Conservation (phyloP, 2,329 filamentous ascomycete genomes). For the Dendrostoma leiphaemia region DNA sequence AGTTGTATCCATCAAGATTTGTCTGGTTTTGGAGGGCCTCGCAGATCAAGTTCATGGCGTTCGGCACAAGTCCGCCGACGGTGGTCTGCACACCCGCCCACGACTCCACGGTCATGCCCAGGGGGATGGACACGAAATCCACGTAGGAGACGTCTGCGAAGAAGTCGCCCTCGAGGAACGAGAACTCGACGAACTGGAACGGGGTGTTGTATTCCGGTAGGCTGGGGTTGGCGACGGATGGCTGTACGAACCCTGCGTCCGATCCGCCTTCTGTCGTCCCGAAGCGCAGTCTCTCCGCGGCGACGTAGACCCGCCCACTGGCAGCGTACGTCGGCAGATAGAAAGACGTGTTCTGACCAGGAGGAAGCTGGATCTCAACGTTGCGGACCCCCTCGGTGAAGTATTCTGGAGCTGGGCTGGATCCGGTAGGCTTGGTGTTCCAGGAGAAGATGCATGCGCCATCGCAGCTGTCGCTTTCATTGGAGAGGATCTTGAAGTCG, state of each 20-base stretch:
- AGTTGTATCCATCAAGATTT: background rate
- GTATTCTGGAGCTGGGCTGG: background rate
- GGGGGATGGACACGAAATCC: conserved; percentile 4
- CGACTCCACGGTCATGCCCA: background rate
- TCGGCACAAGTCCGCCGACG: background rate
- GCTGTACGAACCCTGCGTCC: background rate
- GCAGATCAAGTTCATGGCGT: background rate
- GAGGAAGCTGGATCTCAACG: background rate
- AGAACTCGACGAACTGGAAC: conserved; percentile 11
- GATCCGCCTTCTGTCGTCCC: conserved; percentile 3
- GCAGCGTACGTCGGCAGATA: background rate
- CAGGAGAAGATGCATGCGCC: no score
- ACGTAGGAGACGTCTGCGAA: conserved; percentile 1
- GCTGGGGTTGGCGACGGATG: background rate
- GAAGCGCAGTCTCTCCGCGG: background rate
- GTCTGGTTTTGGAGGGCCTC: background rate
- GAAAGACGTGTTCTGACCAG: background rate
- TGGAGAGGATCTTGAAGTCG: background rate
- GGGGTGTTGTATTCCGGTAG: conserved; percentile 5
- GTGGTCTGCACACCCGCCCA: background rate
- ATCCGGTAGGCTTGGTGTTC: background rate
- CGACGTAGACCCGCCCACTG: conserved; percentile 5
- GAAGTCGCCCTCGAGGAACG: background rate
- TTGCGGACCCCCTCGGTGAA: background rate
- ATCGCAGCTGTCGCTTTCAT: background rate